These are phyloP conservation scores for Zhuliangozyma parablackwelliae DNA, from an alignment of 1,139 yeast genomes.

Conservation along the genomic window DNA sequence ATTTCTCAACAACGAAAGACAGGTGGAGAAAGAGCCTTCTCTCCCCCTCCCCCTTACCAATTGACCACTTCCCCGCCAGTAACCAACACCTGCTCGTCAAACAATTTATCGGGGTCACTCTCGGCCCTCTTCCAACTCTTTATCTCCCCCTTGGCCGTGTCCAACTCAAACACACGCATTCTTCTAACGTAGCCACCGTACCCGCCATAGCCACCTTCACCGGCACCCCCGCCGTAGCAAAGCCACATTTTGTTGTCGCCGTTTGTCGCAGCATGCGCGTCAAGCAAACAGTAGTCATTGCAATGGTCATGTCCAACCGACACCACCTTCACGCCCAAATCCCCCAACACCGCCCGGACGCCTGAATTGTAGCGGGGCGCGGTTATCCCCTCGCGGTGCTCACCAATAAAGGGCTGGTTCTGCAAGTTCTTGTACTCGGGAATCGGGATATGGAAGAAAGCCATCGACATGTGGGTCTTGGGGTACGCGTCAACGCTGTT, in stretches of 20 bases:
- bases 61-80: conserved; percentile 38
- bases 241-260: conserved; percentile 60
- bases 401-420: conserved; percentile 51
- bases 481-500: conserved; percentile 20
- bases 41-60: too few relatives aligned
- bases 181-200: conserved; percentile 82
- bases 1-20: too few relatives aligned
- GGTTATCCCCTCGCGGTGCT: conserved; percentile 64
- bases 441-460: conserved; percentile 88
- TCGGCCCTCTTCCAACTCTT: conserved; percentile 70
- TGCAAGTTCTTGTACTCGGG: conserved; percentile 66
- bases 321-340: conserved; percentile 64
- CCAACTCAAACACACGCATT: conserved; percentile 64
- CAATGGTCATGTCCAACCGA: conserved; percentile 94
- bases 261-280: conserved; percentile 23
- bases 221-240: conserved; percentile 90
- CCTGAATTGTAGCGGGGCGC: conserved; percentile 72
- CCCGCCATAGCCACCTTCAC: conserved; percentile 94
- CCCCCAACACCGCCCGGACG: conserved; percentile 53
- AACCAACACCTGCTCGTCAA: conserved; percentile 62
- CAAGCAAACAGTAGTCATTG: conserved; percentile 78
- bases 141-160: conserved; percentile 50
- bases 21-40: too few relatives aligned
- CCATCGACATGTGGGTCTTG: conserved; percentile 62
- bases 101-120: conserved; percentile 40